phyloP scores from a whole-genome alignment of 495 filamentous ascomycete species.

The Glarea lozoyensis region DNA sequence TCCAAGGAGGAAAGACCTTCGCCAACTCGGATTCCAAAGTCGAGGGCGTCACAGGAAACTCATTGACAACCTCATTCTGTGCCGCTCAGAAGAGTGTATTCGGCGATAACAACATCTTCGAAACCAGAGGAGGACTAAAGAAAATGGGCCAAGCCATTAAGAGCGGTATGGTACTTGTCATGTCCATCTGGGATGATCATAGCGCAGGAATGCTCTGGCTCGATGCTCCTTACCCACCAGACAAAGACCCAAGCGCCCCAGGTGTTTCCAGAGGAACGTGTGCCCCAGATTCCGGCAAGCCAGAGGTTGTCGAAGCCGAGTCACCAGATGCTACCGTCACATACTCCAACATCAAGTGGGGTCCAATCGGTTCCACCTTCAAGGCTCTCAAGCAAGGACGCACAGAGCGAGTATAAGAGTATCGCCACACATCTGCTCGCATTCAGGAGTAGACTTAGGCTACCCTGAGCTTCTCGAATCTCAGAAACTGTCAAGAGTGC shows the following conservation, averaged over 20 bases:
- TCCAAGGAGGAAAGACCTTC: conserved; percentile 22
- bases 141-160: conserved; percentile 46
- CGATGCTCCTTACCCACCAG: conserved; percentile 63
- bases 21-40: conserved; percentile 37
- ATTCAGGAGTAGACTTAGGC: background rate
- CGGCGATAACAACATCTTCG: conserved; percentile 45
- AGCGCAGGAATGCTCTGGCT: conserved; percentile 77
- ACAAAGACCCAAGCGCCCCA: conserved; percentile 38
- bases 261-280: conserved; percentile 68
- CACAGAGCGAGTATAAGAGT: background rate
- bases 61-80: conserved; percentile 52
- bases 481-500: background rate
- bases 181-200: conserved; percentile 69
- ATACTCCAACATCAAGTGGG: conserved; percentile 61
- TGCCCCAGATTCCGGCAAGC: conserved; percentile 48
- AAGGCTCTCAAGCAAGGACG: background rate
- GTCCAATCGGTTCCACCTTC: conserved; percentile 53
- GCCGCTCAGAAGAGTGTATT: conserved; percentile 50
- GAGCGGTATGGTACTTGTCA: conserved; percentile 56
- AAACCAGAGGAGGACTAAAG: conserved; percentile 44
- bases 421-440: no score
- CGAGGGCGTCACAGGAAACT: conserved; percentile 44
- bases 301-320: conserved; percentile 47
- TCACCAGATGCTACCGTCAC: conserved; percentile 47
- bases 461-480: background rate